Conservation (phyloP, 2,329 filamentous ascomycete species). For the Trichothecium roseum region DNA sequence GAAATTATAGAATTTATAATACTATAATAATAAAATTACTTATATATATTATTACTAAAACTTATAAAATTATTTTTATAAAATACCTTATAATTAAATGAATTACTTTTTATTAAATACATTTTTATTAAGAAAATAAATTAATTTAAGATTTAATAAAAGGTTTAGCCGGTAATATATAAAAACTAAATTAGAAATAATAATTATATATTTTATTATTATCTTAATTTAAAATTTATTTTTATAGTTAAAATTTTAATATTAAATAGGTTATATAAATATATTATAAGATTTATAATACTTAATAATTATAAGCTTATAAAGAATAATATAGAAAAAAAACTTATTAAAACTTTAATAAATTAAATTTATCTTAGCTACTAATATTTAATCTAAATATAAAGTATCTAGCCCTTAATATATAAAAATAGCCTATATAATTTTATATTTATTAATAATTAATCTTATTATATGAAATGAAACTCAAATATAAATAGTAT, state of each 20-base stretch:
- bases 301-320: not conserved
- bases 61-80: too few species aligned
- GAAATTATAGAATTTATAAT: not conserved
- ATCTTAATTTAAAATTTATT: not conserved
- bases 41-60: constrained; percentile 1
- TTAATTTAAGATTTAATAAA: too few species aligned
- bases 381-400: not conserved
- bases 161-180: too few species aligned
- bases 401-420: not conserved
- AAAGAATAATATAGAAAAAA: not conserved
- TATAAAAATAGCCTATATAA: too few species aligned
- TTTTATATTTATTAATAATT: not conserved
- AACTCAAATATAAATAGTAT: not conserved
- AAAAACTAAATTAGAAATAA: not conserved
- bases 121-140: too few species aligned
- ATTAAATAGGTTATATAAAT: not conserved
- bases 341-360: not conserved
- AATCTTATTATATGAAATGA: not conserved
- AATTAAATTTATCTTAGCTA: not conserved
- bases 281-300: not conserved
- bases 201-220: not conserved
- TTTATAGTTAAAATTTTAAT: not conserved
- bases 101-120: too few species aligned
- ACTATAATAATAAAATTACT: not conserved
- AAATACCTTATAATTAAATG: too few species aligned